These are phyloP conservation scores for Porphyrellus cyaneotinctus DNA, from an alignment of 768 basidiomycete species.

Conservation along the genomic window DNA sequence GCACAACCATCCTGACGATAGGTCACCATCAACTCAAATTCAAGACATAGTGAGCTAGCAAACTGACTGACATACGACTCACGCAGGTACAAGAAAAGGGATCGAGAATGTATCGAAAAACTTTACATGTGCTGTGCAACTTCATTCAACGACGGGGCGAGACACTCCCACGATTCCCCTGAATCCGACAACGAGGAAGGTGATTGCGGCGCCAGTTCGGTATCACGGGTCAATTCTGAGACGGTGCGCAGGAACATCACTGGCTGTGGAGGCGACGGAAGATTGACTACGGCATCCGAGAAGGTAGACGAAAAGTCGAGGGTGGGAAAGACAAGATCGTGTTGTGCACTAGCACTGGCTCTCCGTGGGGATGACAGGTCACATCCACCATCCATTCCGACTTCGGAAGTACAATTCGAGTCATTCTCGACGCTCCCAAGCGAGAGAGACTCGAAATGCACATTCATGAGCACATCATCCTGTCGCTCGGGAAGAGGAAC, in stretches of 20 bases:
- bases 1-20: slow-evolving; percentile 4
- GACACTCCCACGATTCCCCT: slow-evolving; percentile 19
- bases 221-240: slow-evolving; percentile 21
- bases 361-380: slow-evolving; percentile 12
- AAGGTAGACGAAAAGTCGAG: slow-evolving; percentile 65
- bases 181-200: neutral
- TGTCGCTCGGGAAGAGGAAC: neutral
- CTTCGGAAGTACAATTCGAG: slow-evolving; percentile 6
- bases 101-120: neutral
- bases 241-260: slow-evolving; percentile 19
- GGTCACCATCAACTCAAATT: neutral
- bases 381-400: neutral
- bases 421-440: slow-evolving; percentile 8
- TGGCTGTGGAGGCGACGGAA: slow-evolving; percentile 12
- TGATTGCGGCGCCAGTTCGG: neutral
- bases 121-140: neutral
- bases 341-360: slow-evolving; percentile 48
- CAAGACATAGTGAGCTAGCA: no score
- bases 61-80: no score
- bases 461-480: neutral
- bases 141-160: slow-evolving; percentile 7
- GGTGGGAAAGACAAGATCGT: slow-evolving; percentile 73
- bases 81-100: neutral
- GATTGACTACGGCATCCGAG: slow-evolving; percentile 1
- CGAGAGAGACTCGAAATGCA: neutral